phyloP scores from a whole-genome alignment of 2,329 filamentous ascomycete genomes.

The Septoria linicola region DNA sequence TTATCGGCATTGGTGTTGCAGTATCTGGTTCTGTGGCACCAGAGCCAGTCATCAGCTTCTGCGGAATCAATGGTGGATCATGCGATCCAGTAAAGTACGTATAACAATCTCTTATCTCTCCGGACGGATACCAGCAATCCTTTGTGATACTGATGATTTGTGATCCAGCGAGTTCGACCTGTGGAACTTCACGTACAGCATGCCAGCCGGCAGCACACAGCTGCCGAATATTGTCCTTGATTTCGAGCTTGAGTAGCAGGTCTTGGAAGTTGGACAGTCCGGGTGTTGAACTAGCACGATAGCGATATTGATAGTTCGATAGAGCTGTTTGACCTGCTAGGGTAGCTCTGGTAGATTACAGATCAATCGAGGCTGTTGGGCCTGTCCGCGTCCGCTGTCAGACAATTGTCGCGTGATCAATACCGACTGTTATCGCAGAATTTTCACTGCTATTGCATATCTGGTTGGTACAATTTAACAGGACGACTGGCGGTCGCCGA shows the following conservation, averaged over 20 bases:
- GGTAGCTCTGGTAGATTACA: no score
- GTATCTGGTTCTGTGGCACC: constrained; percentile 17
- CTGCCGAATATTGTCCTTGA: constrained; percentile 22
- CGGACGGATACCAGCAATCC: neutral
- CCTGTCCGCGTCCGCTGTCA: neutral
- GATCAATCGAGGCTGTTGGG: neutral
- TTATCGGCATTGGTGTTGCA: constrained; percentile 14
- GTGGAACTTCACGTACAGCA: constrained; percentile 25
- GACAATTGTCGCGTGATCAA: constrained; percentile 1
- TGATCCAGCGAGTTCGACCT: constrained; percentile 22
- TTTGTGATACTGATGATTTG: constrained; percentile 1
- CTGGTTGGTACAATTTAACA: neutral
- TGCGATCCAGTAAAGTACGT: constrained; percentile 25
- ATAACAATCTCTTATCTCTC: neutral
- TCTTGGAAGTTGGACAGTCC: no score
- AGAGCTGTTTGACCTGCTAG: neutral
- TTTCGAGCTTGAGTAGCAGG: constrained; percentile 12
- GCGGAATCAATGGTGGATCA: constrained; percentile 19
- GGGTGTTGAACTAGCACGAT: neutral
- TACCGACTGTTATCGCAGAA: neutral
- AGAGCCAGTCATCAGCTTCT: constrained; percentile 18
- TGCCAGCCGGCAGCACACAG: constrained; percentile 18
- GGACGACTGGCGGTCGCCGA: neutral
- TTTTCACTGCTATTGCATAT: constrained; percentile 1
- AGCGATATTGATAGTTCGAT: constrained; percentile 3